Evolutionary conservation across 1,284 basidiomycete genomes (phyloP).

Genomic region (Coriolopsis trogii): DNA sequence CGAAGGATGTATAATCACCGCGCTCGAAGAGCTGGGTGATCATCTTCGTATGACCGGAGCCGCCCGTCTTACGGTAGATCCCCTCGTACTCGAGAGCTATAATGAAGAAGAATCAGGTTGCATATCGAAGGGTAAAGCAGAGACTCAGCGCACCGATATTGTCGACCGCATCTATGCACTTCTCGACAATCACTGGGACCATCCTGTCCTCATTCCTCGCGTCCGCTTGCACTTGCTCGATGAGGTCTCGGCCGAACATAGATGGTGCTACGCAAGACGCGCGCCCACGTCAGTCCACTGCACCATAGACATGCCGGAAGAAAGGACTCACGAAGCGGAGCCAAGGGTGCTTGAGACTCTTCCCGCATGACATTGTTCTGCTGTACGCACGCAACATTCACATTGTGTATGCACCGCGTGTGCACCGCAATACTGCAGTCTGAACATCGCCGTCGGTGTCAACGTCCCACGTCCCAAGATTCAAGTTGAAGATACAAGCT

Average conservation of each 20-base stretch:
- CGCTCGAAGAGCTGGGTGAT: conserved; percentile 96
- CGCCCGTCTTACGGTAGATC: conserved; percentile 97
- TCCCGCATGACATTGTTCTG: conserved; percentile 37
- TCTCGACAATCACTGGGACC: conserved; percentile 91
- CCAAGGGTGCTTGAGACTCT: conserved; percentile 38
- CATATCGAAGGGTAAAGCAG: not conserved
- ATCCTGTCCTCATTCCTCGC: conserved; percentile 58
- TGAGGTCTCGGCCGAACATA: conserved; percentile 89
- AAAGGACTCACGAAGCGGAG: conserved; percentile 52
- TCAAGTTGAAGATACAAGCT: conserved; percentile 32
- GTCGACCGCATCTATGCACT: conserved; percentile 95
- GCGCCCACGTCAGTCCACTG: not conserved
- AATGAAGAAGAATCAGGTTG: not conserved
- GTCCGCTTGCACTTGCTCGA: conserved; percentile 83
- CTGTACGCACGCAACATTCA: conserved; percentile 60
- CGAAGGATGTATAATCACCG: conserved; percentile 86
- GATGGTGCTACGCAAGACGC: conserved; percentile 60
- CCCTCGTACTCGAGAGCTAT: conserved; percentile 91
- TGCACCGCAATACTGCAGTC: conserved; percentile 77
- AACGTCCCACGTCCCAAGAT: not conserved
- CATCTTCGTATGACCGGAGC: conserved; percentile 87
- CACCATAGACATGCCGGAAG: no score
- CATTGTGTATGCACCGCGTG: conserved; percentile 67
- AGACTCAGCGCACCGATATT: conserved; percentile 63
- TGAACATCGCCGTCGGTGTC: conserved; percentile 32